Evolutionary conservation across 2,329 filamentous ascomycete species (phyloP).

Genomic region (Zymoseptoria tritici): DNA sequence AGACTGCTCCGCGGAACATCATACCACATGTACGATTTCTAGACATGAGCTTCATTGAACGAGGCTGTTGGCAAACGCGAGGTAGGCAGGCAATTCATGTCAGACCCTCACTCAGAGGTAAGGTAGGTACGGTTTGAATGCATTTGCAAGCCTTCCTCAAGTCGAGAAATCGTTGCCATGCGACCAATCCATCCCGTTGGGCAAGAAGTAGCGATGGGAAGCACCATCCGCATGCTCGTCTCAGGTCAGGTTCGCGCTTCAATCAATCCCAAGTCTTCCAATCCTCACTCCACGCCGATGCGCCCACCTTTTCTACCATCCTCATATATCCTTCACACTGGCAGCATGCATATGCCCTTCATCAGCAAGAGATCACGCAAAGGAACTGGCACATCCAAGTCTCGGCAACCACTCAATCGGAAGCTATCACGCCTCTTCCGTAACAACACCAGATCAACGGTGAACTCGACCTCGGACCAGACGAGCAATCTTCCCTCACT

Average conservation of each 20-base stretch:
- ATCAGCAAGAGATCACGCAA: not conserved
- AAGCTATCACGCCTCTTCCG: slow-evolving; percentile 12
- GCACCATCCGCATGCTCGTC: not conserved
- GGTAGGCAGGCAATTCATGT: not conserved
- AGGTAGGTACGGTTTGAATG: not conserved
- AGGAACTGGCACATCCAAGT: not conserved
- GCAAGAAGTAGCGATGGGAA: too few relatives aligned
- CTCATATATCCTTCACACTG: not conserved
- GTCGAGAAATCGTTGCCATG: not conserved
- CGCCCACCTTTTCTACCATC: not conserved
- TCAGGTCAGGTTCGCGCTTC: too few relatives aligned
- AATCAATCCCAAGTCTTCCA: too few relatives aligned
- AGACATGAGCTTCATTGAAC: too few relatives aligned
- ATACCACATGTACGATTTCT: too few relatives aligned
- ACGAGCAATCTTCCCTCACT: not conserved
- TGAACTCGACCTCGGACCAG: not conserved
- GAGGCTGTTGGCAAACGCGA: not conserved
- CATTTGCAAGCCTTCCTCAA: not conserved
- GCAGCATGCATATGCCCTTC: not conserved
- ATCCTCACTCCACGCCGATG: not conserved
- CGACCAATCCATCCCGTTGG: not conserved
- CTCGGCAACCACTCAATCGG: slow-evolving; percentile 1
- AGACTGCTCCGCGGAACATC: too few relatives aligned
- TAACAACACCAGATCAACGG: slow-evolving; percentile 1
- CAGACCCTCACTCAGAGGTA: not conserved